A percentile compares a stretch with the other conserved stretches of the same genome.
Evolutionary conservation across 2,329 filamentous ascomycete genomes (phyloP).

Genomic region (Teratosphaeria zuluensis): DNA sequence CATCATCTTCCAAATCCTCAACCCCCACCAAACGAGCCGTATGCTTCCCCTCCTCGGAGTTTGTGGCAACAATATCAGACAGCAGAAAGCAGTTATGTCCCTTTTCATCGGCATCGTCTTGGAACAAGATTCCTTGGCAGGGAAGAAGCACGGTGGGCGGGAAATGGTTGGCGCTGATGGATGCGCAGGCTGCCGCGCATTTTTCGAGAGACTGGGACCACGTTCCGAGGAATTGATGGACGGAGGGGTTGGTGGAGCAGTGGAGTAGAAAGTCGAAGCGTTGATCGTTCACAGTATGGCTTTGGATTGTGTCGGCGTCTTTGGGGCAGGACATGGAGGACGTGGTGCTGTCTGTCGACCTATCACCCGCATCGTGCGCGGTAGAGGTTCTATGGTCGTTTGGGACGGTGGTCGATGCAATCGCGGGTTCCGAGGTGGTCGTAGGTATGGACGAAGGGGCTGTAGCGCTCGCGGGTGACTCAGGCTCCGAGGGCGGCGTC

Average conservation of each 20-base stretch:
- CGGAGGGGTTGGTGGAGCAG: neutral
- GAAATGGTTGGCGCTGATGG: neutral
- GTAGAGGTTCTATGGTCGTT: too few species aligned
- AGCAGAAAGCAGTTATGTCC: neutral
- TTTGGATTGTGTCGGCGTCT: neutral
- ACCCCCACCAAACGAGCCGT: neutral
- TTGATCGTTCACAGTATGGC: neutral
- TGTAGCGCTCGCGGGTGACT: too few species aligned
- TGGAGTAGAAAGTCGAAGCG: neutral
- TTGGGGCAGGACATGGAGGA: neutral
- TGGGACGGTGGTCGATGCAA: too few species aligned
- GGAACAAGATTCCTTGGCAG: neutral
- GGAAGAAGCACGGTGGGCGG: neutral
- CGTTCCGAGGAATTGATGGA: neutral
- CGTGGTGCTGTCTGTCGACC: neutral
- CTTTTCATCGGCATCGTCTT: neutral
- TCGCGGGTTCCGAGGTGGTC: too few species aligned
- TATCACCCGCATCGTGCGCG: too few species aligned
- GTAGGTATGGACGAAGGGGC: too few species aligned
- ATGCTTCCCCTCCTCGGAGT: neutral
- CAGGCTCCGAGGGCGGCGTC: too few species aligned
- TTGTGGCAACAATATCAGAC: neutral
- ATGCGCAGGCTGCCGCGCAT: neutral
- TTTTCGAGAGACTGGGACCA: neutral
- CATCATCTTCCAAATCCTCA: neutral